phyloP scores from a whole-genome alignment of 2,329 filamentous ascomycete species.

The Beauveria medogensis region DNA sequence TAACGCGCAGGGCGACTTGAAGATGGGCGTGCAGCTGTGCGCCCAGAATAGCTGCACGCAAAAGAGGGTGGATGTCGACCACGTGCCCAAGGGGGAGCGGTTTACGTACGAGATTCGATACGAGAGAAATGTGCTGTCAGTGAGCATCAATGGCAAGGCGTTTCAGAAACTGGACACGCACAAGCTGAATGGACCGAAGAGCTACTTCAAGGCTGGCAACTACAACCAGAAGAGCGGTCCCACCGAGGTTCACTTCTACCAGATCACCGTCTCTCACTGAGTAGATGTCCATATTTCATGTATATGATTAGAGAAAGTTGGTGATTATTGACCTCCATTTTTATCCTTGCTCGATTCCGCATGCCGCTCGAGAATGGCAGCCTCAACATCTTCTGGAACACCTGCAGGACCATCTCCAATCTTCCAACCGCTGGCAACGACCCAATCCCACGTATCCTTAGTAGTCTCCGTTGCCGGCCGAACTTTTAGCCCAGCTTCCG shows the following conservation, averaged over 20 bases:
- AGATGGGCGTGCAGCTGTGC: conserved; percentile 30
- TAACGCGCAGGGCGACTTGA: conserved; percentile 24
- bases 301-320: no score
- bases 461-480: conserved; percentile 8
- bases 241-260: conserved; percentile 19
- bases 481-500: neutral
- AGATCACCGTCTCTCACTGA: conserved; percentile 16
- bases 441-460: conserved; percentile 12
- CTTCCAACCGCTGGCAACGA: conserved; percentile 1
- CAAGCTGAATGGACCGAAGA: conserved; percentile 21
- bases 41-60: conserved; percentile 21
- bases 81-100: conserved; percentile 22
- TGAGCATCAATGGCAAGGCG: conserved; percentile 22
- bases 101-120: conserved; percentile 33
- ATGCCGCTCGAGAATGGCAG: neutral
- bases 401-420: neutral
- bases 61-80: conserved; percentile 23
- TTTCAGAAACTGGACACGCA: conserved; percentile 20
- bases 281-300: no score
- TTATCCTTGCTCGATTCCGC: neutral
- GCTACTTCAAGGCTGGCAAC: conserved; percentile 32
- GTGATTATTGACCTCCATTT: no score
- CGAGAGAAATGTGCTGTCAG: conserved; percentile 23
- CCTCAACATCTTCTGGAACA: conserved; percentile 3
- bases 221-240: conserved; percentile 26